phyloP scores from a whole-genome alignment of 108 stramenopile genomes.

The Parietichytrium sp. region DNA sequence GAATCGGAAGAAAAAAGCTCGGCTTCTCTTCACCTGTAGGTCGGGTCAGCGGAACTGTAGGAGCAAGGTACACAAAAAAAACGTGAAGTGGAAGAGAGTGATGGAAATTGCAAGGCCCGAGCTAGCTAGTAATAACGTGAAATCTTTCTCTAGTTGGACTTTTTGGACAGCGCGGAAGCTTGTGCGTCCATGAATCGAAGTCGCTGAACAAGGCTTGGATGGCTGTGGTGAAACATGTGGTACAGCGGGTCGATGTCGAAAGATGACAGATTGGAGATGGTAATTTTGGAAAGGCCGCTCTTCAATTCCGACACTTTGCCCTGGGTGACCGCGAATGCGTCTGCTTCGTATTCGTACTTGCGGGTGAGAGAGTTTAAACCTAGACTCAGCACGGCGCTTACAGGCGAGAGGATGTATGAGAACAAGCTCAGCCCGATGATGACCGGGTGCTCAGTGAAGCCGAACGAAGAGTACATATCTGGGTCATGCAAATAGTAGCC shows the following conservation, averaged over 20 bases:
- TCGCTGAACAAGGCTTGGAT: constrained; percentile 93
- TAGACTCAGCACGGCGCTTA: constrained; percentile 86
- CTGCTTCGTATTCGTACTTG: constrained; percentile 85
- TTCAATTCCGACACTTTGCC: constrained; percentile 79
- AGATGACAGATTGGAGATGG: constrained; percentile 87
- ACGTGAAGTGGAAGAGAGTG: too few species aligned
- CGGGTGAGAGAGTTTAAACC: constrained; percentile 81
- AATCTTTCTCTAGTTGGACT: too few species aligned
- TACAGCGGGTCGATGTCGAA: constrained; percentile 87
- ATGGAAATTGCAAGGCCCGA: too few species aligned
- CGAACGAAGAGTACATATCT: constrained; percentile 85
- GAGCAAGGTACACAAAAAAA: too few species aligned
- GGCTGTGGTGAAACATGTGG: constrained; percentile 87
- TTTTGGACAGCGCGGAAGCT: too few species aligned
- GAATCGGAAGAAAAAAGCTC: too few species aligned
- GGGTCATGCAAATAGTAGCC: constrained; percentile 64
- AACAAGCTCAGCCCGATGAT: constrained; percentile 88
- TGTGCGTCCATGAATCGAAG: constrained; percentile 91
- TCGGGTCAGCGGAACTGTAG: too few species aligned
- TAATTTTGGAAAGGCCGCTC: constrained; percentile 89
- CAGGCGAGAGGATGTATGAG: constrained; percentile 87
- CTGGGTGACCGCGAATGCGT: constrained; percentile 78
- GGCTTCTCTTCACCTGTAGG: too few species aligned
- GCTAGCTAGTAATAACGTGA: too few species aligned
- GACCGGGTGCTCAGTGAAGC: constrained; percentile 83